Evolutionary conservation across 1,139 yeast species (phyloP), one percentile per base, ranked within the genome.

Genomic region (Taphrina confusa): DNA sequence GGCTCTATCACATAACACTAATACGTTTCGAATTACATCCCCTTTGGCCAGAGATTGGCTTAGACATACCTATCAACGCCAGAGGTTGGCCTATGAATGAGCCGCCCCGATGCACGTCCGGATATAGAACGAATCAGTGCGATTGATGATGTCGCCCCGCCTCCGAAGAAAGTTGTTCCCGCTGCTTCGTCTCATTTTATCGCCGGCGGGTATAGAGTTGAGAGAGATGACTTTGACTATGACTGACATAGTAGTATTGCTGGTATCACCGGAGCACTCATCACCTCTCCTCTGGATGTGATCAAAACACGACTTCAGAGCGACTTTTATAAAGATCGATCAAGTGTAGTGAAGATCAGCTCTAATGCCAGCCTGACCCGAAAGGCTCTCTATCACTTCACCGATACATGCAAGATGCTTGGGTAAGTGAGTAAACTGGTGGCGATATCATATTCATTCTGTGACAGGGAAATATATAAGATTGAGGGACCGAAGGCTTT

Each of bases 241-340:
- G 4, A 11, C 16, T 27, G n/a, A 34, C 25, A 14, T 14, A 16
- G 4, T 36, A 65, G 67, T n/a, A 69, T 87, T 27, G 98, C 97
- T 36, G 99, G 98, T 9, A 92, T 92, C 96, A 88, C 94, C 18
- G 99, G 98, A 16, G 96, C 98, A 0, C 75, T 91, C 1, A 84
- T 84, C 61, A 94, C 98, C 0, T 86, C 96, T 67, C 99, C 99
- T 0, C 80, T 94, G 64, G 99, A 94, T 73, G 96, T 94, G 59
- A 96, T 94, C 51, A 94, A 94, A 71, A 94, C 99, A 0, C 80
- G 99, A 68, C 76, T 94, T 61, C 99, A 94, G 72, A 86, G 95
- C 61, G 96, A 91, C 70, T 88, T 84, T 16, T 85, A 82, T 68
- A 70, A 68, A 36, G 61, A 69, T 4, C 68, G 61, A 75, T 76